These are phyloP conservation scores for Panaeolus cyanescens DNA, from an alignment of 768 basidiomycete species.

Conservation along the genomic window DNA sequence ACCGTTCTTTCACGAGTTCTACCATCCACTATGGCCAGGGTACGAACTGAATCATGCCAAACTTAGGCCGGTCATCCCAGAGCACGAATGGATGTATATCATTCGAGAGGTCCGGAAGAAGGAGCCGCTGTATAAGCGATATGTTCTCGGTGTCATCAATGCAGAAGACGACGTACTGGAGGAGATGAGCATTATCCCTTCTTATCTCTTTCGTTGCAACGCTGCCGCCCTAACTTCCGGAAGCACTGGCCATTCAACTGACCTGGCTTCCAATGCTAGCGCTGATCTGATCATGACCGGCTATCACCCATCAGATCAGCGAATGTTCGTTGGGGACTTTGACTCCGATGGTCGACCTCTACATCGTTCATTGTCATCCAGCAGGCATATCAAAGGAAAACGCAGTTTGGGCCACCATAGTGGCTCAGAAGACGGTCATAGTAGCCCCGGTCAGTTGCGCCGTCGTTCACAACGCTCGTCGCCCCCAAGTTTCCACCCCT, in stretches of 20 bases:
- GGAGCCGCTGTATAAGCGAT: neutral
- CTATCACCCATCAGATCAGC: neutral
- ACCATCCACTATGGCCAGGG: neutral
- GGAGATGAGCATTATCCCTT: neutral
- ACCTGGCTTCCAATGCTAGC: neutral
- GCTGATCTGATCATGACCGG: neutral
- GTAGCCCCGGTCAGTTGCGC: neutral
- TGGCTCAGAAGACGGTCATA: neutral
- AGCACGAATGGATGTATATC: neutral
- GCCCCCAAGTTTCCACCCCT: conserved; percentile 1
- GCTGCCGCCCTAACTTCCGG: neutral
- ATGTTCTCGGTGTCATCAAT: neutral
- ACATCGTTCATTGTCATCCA: neutral
- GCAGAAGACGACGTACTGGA: neutral
- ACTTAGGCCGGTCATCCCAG: neutral
- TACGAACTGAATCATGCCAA: neutral
- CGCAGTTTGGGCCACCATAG: neutral
- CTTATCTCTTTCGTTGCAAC: neutral
- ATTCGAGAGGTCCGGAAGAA: neutral
- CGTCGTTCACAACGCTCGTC: neutral
- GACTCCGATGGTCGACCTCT: neutral
- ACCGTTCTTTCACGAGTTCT: neutral
- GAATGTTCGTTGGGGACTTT: neutral
- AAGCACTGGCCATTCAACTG: neutral
- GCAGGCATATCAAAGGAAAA: neutral